phyloP scores from a whole-genome alignment of 2,329 filamentous ascomycete species.

The Penicillium digitatum region DNA sequence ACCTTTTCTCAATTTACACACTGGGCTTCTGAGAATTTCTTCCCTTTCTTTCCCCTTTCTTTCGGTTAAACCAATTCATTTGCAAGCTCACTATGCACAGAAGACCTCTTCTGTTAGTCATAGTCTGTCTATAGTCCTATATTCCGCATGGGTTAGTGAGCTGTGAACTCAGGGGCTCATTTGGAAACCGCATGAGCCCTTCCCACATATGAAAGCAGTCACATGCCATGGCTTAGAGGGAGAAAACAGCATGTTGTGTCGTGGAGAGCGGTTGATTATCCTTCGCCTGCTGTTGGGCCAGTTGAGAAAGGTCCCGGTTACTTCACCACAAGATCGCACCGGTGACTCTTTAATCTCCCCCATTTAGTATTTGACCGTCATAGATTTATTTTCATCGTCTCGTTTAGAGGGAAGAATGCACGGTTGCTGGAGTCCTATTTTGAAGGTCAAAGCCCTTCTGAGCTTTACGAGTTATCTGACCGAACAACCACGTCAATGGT shows the following conservation, averaged over 20 bases:
- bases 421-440: background rate
- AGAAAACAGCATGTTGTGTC: background rate
- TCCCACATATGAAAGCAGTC: background rate
- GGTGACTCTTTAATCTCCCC: background rate
- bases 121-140: conserved; percentile 3
- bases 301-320: background rate
- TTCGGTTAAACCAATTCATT: background rate
- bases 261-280: background rate
- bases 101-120: background rate
- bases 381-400: background rate
- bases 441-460: background rate
- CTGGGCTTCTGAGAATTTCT: too few species aligned
- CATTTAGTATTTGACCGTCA: background rate
- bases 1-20: background rate
- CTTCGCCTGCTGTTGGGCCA: background rate
- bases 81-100: background rate
- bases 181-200: too few species aligned
- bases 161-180: too few species aligned
- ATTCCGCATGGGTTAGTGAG: too few species aligned
- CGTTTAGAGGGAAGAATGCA: background rate
- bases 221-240: too few species aligned
- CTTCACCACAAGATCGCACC: background rate
- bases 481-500: background rate
- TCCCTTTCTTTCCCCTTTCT: background rate
- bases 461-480: background rate